phyloP scores from a whole-genome alignment of 1,139 yeast genomes.

The Hemisphaericaspora lyxosophila region DNA sequence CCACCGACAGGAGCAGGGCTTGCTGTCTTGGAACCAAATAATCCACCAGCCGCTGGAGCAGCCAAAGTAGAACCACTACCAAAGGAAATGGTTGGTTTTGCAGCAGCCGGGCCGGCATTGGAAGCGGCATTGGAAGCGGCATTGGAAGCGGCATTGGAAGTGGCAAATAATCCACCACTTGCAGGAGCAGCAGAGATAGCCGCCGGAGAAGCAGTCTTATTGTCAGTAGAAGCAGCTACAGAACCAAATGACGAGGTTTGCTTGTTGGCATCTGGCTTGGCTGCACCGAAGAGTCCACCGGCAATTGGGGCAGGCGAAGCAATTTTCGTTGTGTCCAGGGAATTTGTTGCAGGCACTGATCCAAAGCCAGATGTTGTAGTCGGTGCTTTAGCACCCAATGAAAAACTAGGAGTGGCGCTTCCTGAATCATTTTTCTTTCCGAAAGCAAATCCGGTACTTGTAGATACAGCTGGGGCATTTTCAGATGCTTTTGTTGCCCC shows the following conservation, averaged over 20 bases:
- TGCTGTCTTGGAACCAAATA: conserved; percentile 28
- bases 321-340: conserved; percentile 18
- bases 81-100: too few species aligned
- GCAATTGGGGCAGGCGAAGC: conserved; percentile 12
- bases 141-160: too few species aligned
- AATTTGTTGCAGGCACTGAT: neutral
- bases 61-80: conserved; percentile 4
- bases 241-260: neutral
- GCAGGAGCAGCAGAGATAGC: conserved; percentile 8
- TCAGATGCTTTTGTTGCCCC: conserved; percentile 5
- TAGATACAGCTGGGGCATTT: conserved; percentile 7
- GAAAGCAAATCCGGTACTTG: neutral
- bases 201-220: conserved; percentile 18
- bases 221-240: too few species aligned
- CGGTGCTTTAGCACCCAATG: neutral
- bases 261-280: neutral
- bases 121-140: conserved; percentile 18
- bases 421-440: too few species aligned
- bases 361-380: conserved; percentile 3
- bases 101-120: conserved; percentile 16
- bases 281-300: neutral
- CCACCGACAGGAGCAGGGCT: conserved; percentile 16
- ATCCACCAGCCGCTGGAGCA: conserved; percentile 12
- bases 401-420: neutral
- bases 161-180: conserved; percentile 13